Evolutionary conservation across 2,329 filamentous ascomycete species (phyloP), one percentile per base, ranked within the genome.

Genomic region (Hymenoscyphus scutula): DNA sequence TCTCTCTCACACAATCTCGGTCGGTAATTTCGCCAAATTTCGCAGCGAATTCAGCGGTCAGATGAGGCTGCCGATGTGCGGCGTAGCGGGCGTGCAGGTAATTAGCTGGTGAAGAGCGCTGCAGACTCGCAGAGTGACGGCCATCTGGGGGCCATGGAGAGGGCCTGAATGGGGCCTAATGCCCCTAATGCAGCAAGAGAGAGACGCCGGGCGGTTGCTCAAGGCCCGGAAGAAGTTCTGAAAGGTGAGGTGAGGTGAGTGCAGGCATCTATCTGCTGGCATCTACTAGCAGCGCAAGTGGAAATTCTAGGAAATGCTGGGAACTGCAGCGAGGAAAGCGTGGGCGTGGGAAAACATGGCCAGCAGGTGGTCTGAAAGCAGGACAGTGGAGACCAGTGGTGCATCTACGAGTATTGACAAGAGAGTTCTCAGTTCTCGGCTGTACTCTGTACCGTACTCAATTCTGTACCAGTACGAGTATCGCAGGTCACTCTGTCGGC

Each of bases 11-110:
- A 51, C 45, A 51, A 25, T 51, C 45, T 51, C 45, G 45, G 45
- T 51, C 45, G 45, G 45, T 51, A 51, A 51, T 51, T 51, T 51
- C 45, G 45, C 45, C 3, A 8, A 51, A 51, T 51, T 51, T 51
- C 45, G 45, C 45, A 13, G n/a, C 23, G 19, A 51, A 19, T 51
- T 51, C 45, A 19, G 19, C 8, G 19, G 45, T 51, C 45, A 51
- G 45, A 51, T 23, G 45, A 51, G 45, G 45, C 45, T 51, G 45
- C 19, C 45, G 19, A 25, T 19, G 8, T 51, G 45, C 45, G 45
- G 45, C 45, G 45, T 51, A 51, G 45, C 45, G 25, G 45, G n/a
- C 23, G 25, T 25, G 45, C 45, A 51, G 45, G n/a, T 51, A 23
- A 51, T 51, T 51, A 51, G 45, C 19, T 51, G 19, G 45, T 13